Percentiles rank a stretch among this genome's conserved stretches.
Conservation (phyloP, 306 rosid genomes). For the Acacia acuminata region DNA sequence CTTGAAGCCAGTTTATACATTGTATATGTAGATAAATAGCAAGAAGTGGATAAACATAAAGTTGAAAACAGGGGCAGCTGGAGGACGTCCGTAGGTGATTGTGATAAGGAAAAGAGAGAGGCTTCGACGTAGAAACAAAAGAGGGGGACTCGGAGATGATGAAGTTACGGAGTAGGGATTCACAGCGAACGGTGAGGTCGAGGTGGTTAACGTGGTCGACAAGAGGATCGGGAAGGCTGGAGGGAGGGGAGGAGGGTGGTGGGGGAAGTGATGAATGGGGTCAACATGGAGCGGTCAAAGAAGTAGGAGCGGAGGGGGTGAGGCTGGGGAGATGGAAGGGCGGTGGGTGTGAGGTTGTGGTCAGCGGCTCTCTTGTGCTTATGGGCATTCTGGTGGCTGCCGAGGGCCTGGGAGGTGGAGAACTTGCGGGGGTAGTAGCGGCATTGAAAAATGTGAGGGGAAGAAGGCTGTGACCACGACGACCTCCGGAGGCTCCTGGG, state of each 20-base stretch:
- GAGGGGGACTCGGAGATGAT: neutral
- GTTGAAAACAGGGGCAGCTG: neutral
- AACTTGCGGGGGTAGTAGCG: constrained; percentile 61
- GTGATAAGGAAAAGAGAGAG: neutral
- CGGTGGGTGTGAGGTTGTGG: constrained; percentile 4
- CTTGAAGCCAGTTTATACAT: neutral
- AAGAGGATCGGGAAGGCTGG: neutral
- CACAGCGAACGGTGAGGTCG: constrained; percentile 47
- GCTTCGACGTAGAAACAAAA: neutral
- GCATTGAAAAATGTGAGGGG: constrained; percentile 40
- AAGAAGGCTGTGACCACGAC: too few species aligned
- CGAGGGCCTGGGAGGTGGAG: constrained; percentile 70
- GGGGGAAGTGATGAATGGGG: neutral
- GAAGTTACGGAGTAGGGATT: neutral
- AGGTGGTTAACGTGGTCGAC: constrained; percentile 26
- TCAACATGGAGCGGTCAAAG: constrained; percentile 3
- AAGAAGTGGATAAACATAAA: neutral
- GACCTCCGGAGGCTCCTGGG: neutral
- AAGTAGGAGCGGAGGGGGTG: neutral
- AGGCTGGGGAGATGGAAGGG: neutral
- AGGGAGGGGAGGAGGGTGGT: neutral
- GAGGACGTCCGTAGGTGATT: neutral
- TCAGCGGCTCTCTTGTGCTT: constrained; percentile 63
- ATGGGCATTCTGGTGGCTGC: constrained; percentile 80
- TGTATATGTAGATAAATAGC: neutral